A percentile compares a stretch with the other conserved stretches of the same genome.
Conservation (phyloP, 179 eudicot genomes). For the Drosera spatulata region DNA sequence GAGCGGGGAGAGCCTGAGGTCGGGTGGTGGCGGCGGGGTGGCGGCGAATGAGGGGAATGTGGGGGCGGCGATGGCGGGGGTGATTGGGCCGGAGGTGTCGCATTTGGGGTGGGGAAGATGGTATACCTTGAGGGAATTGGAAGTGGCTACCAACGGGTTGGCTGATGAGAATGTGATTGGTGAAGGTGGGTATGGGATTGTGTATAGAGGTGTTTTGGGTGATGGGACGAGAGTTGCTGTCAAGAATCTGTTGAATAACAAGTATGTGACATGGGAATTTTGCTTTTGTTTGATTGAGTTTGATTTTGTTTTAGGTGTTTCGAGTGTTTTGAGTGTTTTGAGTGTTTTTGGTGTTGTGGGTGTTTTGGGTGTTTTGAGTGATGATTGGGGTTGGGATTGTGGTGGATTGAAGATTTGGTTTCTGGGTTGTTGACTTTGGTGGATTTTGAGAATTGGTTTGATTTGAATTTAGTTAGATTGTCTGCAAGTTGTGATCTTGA, state of each 20-base stretch:
- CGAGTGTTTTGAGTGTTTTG: background rate
- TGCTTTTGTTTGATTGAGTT: slow-evolving; percentile 1
- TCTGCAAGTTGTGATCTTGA: too few relatives aligned
- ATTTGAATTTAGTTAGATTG: background rate
- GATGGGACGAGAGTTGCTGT: slow-evolving; percentile 73
- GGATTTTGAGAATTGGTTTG: background rate
- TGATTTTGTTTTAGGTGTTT: background rate
- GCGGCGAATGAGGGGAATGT: background rate
- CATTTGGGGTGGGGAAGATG: slow-evolving; percentile 88
- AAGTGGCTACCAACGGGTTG: slow-evolving; percentile 63
- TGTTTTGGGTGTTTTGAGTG: too few relatives aligned
- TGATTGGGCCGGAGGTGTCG: slow-evolving; percentile 66
- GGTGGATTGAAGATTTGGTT: background rate
- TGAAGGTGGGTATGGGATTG: slow-evolving; percentile 94
- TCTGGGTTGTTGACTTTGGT: background rate
- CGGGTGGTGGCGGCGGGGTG: slow-evolving; percentile 13
- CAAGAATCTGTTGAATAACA: slow-evolving; percentile 78
- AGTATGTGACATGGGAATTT: slow-evolving; percentile 14
- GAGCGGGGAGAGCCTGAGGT: slow-evolving; percentile 59
- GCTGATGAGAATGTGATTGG: slow-evolving; percentile 80
- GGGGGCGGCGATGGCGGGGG: slow-evolving; percentile 25
- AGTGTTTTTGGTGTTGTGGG: too few relatives aligned
- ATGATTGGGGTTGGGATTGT: too few relatives aligned
- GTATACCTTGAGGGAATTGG: slow-evolving; percentile 82
- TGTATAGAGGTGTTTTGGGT: slow-evolving; percentile 57